These are phyloP conservation scores for Coemansia asiatica DNA, from an alignment of 192 early-diverging fungal genomes.

Conservation along the genomic window DNA sequence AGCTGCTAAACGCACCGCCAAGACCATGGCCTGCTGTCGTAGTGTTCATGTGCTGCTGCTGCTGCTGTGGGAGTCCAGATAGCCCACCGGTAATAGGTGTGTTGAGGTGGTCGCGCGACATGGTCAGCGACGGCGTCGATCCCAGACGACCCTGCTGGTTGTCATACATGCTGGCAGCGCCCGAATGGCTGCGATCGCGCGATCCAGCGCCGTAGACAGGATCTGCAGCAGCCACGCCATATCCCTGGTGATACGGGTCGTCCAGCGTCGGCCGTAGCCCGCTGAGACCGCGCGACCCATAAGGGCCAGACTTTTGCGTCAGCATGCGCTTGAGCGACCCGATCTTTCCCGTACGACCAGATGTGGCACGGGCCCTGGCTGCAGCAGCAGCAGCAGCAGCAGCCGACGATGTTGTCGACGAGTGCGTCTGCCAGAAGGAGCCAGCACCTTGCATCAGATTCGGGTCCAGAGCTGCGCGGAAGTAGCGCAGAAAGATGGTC, in stretches of 20 bases:
- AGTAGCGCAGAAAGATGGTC: constrained; percentile 53
- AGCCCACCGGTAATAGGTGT: constrained; percentile 45
- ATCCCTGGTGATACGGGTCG: constrained; percentile 55
- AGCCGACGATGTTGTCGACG: constrained; percentile 5
- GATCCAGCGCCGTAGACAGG: constrained; percentile 25
- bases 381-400: constrained; percentile 15
- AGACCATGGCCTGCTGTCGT: constrained; percentile 11
- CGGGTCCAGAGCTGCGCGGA: constrained; percentile 53
- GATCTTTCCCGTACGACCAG: constrained; percentile 23
- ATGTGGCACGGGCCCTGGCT: constrained; percentile 1
- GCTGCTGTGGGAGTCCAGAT: constrained; percentile 7
- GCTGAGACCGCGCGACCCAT: constrained; percentile 11
- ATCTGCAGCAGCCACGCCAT: constrained; percentile 39
- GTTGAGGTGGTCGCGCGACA: constrained; percentile 43
- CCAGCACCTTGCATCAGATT: constrained; percentile 36
- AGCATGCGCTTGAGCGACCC: constrained; percentile 53
- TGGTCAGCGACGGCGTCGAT: constrained; percentile 42
- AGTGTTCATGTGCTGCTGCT: constrained; percentile 13
- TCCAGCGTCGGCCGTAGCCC: constrained; percentile 22
- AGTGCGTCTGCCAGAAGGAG: constrained; percentile 22
- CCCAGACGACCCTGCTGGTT: constrained; percentile 27
- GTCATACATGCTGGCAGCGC: constrained; percentile 30
- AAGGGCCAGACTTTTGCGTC: constrained; percentile 32
- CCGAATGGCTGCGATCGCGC: constrained; percentile 13
- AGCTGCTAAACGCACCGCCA: constrained; percentile 26